These are phyloP conservation scores for Neurospora sp. DNA, from an alignment of 495 filamentous ascomycete species.

Conservation along the genomic window DNA sequence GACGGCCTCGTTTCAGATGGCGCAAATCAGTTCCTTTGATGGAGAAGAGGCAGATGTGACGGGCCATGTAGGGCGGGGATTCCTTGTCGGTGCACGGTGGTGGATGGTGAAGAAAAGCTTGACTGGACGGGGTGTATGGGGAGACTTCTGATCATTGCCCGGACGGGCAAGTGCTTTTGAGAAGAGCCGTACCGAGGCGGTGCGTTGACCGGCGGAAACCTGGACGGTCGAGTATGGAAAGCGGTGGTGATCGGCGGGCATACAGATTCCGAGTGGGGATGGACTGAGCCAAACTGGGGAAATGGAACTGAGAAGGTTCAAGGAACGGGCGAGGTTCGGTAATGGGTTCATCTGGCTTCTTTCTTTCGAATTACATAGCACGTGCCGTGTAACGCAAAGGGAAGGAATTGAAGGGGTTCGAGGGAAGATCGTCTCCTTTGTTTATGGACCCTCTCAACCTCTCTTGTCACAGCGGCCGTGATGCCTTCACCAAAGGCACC, in stretches of 20 bases:
- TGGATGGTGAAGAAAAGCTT: not conserved
- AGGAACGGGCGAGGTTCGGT: not conserved
- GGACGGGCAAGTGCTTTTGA: constrained; percentile 6
- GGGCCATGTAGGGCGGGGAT: not conserved
- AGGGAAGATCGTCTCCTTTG: not conserved
- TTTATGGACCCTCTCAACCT: not conserved
- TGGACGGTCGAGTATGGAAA: not conserved
- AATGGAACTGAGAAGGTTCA: not conserved
- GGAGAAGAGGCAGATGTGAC: not conserved
- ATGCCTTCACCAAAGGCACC: not conserved
- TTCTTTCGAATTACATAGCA: not conserved
- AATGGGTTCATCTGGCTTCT: not conserved
- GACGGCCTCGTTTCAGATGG: not conserved
- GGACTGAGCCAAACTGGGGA: not conserved
- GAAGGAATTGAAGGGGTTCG: not conserved
- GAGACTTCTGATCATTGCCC: constrained; percentile 13
- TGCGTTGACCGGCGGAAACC: not conserved
- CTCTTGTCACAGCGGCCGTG: not conserved
- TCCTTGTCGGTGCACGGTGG: not conserved
- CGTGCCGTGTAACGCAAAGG: not conserved
- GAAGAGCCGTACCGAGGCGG: constrained; percentile 2
- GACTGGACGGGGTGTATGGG: constrained; percentile 3
- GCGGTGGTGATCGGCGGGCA: constrained; percentile 2
- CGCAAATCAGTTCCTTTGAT: not conserved
- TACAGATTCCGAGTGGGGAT: constrained; percentile 2